Conservation (phyloP, 306 rosid genomes). For the Sechiopsis laciniata region DNA sequence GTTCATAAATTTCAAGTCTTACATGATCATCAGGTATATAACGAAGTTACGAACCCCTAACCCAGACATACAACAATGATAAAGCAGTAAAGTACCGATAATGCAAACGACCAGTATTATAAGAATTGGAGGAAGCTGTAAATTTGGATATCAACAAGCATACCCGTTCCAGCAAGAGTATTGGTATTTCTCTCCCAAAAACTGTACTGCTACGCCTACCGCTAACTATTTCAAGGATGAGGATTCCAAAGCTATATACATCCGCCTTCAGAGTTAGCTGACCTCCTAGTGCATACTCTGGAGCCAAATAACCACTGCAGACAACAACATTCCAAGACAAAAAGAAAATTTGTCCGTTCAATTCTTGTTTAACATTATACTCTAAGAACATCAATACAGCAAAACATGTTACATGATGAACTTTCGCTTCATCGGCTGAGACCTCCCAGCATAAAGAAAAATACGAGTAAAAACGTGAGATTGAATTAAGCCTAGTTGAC, state of each 20-base stretch:
- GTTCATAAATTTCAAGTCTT: neutral
- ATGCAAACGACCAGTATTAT: neutral
- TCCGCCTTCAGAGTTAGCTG: constrained; percentile 86
- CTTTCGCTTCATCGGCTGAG: neutral
- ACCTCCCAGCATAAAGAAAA: constrained; percentile 13
- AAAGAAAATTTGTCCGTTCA: constrained; percentile 17
- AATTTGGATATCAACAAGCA: constrained; percentile 14
- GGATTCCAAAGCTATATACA: constrained; percentile 85
- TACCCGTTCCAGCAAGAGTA: constrained; percentile 77
- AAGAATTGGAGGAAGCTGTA: constrained; percentile 17
- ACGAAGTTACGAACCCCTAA: neutral
- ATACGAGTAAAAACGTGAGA: neutral
- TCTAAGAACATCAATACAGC: neutral
- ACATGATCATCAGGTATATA: neutral
- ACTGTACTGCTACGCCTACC: constrained; percentile 62
- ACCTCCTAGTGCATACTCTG: constrained; percentile 93
- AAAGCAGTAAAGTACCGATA: neutral
- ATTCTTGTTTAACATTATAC: neutral
- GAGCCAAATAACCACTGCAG: constrained; percentile 89
- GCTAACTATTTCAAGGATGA: constrained; percentile 71
- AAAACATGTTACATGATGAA: neutral
- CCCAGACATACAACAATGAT: neutral
- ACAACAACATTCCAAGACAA: constrained; percentile 28
- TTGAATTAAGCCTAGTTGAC: neutral
- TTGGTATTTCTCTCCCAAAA: constrained; percentile 47